Evolutionary conservation across 441 rosid species (phyloP).

Genomic region (Oxalis stricta): DNA sequence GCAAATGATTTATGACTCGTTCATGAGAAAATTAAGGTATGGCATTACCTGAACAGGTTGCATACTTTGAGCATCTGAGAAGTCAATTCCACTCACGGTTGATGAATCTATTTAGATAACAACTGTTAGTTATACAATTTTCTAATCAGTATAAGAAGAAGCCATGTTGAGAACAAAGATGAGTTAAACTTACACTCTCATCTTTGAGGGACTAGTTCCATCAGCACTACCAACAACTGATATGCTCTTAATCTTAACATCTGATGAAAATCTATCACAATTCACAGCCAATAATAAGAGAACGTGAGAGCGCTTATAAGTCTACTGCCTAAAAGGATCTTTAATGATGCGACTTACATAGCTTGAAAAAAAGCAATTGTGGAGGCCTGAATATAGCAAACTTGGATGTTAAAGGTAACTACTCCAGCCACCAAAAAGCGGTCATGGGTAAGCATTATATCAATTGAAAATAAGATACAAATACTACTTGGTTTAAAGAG

Average conservation of each 20-base stretch:
- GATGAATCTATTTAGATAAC: constrained; percentile 41
- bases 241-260: constrained; percentile 92
- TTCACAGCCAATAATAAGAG: no score
- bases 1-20: not conserved
- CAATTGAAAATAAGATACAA: no score
- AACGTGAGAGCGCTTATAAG: no score
- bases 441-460: no score
- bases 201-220: constrained; percentile 92
- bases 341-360: no score
- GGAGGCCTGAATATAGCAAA: no score
- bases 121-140: not conserved
- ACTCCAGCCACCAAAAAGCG: no score
- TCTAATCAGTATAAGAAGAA: not conserved
- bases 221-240: constrained; percentile 79
- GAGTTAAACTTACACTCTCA: constrained; percentile 65
- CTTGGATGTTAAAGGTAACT: no score
- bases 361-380: no score
- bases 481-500: no score
- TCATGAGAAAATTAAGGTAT: constrained; percentile 1
- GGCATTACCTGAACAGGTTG: constrained; percentile 76
- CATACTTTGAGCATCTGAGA: constrained; percentile 88
- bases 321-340: no score
- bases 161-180: not conserved
- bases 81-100: constrained; percentile 86
- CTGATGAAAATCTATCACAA: constrained; percentile 67